A percentile compares a stretch with the other conserved stretches of the same genome.
Conservation (phyloP, 495 filamentous ascomycete species). For the Pyrenula aspistea region DNA sequence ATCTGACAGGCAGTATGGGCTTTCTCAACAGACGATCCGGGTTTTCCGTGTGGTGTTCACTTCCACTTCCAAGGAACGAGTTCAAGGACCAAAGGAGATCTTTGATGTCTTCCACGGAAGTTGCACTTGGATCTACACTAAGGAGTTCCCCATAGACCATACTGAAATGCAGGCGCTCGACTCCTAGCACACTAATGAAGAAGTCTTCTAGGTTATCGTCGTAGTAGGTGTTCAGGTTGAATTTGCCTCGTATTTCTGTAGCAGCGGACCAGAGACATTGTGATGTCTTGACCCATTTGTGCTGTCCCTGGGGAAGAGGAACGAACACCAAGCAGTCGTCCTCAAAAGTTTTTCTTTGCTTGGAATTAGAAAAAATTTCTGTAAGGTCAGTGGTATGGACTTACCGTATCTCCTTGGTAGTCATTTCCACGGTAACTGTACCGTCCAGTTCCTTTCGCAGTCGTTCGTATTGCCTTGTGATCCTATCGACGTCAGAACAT, state of each 20-base stretch:
- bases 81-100: slow-evolving; percentile 22
- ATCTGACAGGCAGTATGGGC: slow-evolving; percentile 17
- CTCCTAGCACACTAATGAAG: slow-evolving; percentile 21
- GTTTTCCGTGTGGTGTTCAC: neutral
- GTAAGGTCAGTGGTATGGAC: too few relatives aligned
- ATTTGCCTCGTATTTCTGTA: slow-evolving; percentile 20
- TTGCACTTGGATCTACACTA: slow-evolving; percentile 3
- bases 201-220: slow-evolving; percentile 18
- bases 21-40: slow-evolving; percentile 5
- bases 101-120: slow-evolving; percentile 17
- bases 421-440: neutral
- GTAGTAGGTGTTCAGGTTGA: slow-evolving; percentile 21
- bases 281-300: slow-evolving; percentile 18
- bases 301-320: neutral
- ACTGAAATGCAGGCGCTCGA: slow-evolving; percentile 15
- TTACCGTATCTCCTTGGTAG: too few relatives aligned
- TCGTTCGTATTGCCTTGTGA: slow-evolving; percentile 5
- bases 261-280: slow-evolving; percentile 28
- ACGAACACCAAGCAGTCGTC: slow-evolving; percentile 15
- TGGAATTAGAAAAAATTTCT: too few relatives aligned
- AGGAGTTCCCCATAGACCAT: slow-evolving; percentile 23
- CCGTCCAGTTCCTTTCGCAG: slow-evolving; percentile 2
- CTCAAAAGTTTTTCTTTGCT: slow-evolving; percentile 16
- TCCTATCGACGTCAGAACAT: slow-evolving; percentile 2
- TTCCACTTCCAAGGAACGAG: slow-evolving; percentile 8